Base-by-base conservation (phyloP, 495 filamentous ascomycete genomes). In the Pyrenopolyporus hunteri region DNA sequence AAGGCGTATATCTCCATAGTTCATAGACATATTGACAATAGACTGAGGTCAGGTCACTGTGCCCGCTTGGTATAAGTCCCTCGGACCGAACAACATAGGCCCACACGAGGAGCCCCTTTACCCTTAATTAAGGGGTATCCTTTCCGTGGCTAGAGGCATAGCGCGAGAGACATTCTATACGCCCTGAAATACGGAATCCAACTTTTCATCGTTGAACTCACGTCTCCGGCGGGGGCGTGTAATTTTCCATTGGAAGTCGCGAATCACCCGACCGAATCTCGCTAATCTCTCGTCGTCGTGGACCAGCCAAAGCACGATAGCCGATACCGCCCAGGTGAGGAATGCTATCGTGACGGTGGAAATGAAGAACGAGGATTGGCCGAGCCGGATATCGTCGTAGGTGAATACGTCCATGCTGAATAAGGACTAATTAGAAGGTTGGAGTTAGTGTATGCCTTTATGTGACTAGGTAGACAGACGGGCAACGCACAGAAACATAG, bases 361-460 rank as follows among this genome's bases (percentile, higher is more conserved):
- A 11, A 62, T 40, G 1, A 64, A 4, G 29, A 66, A 70, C 22
- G 54, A 48, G 9, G n/a, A 29, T 48, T 59, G 53, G 6, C 53
- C 17, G 10, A n/a, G 46, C 8, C 6, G 8, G 3, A 50, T 22
- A 32, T 60, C 32, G 0, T 53, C 42, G 52, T 65, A 66, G 43
- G 44, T 17, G 31, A 68, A 70, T 11, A 66, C 9, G 1, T 49
- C 59, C 45, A 68, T 51, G 7, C 61, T 55, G 13, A 68, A 66
- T 20, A 68, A 39, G 0, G 65, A 57, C 58, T 70, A 10, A 4
- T 3, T 2, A 25, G n/a, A 22, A 14, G 19, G 22, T n/a, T 5
- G 0, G 7, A 14, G 19, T 57, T 39, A 61, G 53, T 25, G 7
- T 1, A 40, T 28, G 10, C 6, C 4, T n/a, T 14, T 36, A 2